Evolutionary conservation across 768 basidiomycete genomes (phyloP).

Genomic region (Boletales sp.): DNA sequence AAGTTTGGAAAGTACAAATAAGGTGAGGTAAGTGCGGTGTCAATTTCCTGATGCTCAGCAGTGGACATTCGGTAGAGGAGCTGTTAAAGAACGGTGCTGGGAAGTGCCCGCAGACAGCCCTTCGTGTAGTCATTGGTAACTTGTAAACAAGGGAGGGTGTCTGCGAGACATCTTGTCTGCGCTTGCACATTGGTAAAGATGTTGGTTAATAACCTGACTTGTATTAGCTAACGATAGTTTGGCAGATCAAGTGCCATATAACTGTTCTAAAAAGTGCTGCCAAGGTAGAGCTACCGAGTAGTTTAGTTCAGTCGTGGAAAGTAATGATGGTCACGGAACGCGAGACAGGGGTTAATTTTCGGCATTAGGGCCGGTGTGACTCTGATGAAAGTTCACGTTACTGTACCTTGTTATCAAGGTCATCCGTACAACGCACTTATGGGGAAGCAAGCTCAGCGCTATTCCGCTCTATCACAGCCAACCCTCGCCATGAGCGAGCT

Average conservation of each 20-base stretch:
- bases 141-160: slow-evolving; percentile 14
- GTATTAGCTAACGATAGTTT: not conserved
- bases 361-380: slow-evolving; percentile 26
- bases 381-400: not conserved
- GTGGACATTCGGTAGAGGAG: slow-evolving; percentile 35
- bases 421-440: slow-evolving; percentile 12
- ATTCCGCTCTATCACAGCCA: slow-evolving; percentile 65
- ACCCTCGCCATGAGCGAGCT: slow-evolving; percentile 74
- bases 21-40: too few species aligned
- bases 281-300: too few species aligned
- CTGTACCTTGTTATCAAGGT: slow-evolving; percentile 9
- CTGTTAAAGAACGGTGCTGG: slow-evolving; percentile 36
- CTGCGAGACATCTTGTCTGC: slow-evolving; percentile 16
- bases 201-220: not conserved
- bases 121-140: slow-evolving; percentile 46
- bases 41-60: too few species aligned
- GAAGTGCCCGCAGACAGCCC: slow-evolving; percentile 40
- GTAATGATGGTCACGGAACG: too few species aligned
- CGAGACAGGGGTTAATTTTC: slow-evolving; percentile 9
- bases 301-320: too few species aligned
- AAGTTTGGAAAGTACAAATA: too few species aligned
- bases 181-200: slow-evolving; percentile 16
- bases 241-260: slow-evolving; percentile 9
- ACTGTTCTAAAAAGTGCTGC: slow-evolving; percentile 6
- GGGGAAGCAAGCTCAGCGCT: slow-evolving; percentile 33